Evolutionary conservation across 2,329 filamentous ascomycete genomes (phyloP).

Genomic region (Neofusicoccum laricinum): DNA sequence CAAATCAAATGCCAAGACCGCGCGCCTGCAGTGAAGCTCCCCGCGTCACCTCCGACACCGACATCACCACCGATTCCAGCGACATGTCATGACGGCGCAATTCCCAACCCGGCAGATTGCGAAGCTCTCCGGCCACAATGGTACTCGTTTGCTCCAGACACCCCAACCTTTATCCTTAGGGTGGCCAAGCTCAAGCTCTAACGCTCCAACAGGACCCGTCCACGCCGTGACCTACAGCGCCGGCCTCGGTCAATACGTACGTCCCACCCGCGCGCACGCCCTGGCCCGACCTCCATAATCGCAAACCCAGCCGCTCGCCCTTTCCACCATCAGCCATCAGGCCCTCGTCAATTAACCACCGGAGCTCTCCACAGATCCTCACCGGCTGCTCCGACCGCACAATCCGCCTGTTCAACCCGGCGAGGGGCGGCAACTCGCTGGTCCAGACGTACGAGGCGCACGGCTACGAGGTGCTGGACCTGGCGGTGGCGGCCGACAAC

Average conservation of each 20-base stretch:
- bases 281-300: too few relatives aligned
- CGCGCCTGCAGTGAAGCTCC: background rate
- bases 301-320: too few relatives aligned
- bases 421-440: slow-evolving; percentile 51
- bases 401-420: slow-evolving; percentile 82
- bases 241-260: slow-evolving; percentile 46
- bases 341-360: background rate
- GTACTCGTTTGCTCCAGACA: slow-evolving; percentile 16
- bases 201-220: slow-evolving; percentile 37
- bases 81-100: slow-evolving; percentile 32
- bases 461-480: slow-evolving; percentile 85
- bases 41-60: background rate
- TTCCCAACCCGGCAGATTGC: slow-evolving; percentile 42
- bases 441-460: slow-evolving; percentile 89
- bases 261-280: slow-evolving; percentile 1
- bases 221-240: slow-evolving; percentile 52
- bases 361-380: slow-evolving; percentile 51
- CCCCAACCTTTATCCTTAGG: too few relatives aligned
- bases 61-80: background rate
- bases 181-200: slow-evolving; percentile 5
- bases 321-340: too few relatives aligned
- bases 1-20: background rate
- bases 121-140: slow-evolving; percentile 40
- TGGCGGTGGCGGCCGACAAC: slow-evolving; percentile 73
- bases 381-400: slow-evolving; percentile 82